Base-by-base conservation (phyloP, 1,284 basidiomycete species). In the Cystobasidium slooffiae region DNA sequence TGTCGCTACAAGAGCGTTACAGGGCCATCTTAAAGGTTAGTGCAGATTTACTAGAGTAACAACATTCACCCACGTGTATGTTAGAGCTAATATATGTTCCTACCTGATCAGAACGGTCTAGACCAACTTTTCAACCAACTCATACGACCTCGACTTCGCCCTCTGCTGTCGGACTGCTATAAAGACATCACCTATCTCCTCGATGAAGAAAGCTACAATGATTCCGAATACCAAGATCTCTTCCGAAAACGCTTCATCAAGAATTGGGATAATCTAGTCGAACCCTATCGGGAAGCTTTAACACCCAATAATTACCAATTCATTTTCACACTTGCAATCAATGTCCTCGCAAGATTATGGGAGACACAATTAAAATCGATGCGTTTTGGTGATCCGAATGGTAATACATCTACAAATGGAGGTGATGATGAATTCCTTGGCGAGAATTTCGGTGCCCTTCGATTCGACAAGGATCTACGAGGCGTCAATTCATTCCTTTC, bases 81-180 rank as follows among this genome's bases (percentile, higher is more conserved):
- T 78, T 62, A 37, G 37, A 12, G 12, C 43, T 58, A 37, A 59
- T 24, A n/a, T 53, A 16, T 61, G n/a, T n/a, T 53, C 0, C 3
- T 51, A 76, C 68, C 44, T 76, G 77, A 24, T 52, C 66, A 95
- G 89, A 86, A 88, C 10, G 93, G 95, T 46, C 86, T 97, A 52
- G 96, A 98, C 78, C 93, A 95, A 79, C 85, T 98, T 24, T 98
- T 98, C 85, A 95, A 93, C 77, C 93, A 97, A 80, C 86, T 97
- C 9, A 87, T 95, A 72, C 87, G 93, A 31, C 93, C 95, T 0
- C 90, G 90, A 73, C 82, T 99, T 44, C 88, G 94, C 20, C 90
- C 88, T 12, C 84, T 99, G 59, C 86, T 98, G 49, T 83, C 88
- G 4, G 96, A 99, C 72, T 87, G 94, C 10, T 97, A 97, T 82